Percentiles rank a stretch among this genome's conserved stretches.
Evolutionary conservation across 495 filamentous ascomycete species (phyloP).

Genomic region (Aspergillus haitiensis): DNA sequence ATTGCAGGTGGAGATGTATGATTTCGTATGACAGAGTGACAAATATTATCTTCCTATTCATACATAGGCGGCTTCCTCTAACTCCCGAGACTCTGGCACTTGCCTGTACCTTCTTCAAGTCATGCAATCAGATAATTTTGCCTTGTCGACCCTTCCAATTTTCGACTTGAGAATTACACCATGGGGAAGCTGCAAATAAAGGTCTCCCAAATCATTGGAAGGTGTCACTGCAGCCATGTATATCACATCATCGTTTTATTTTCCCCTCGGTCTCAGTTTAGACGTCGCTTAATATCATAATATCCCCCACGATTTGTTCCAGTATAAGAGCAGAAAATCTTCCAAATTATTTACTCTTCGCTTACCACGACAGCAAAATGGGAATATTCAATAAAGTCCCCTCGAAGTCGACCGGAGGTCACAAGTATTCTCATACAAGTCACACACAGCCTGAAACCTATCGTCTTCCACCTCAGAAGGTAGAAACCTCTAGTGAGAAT

Average conservation of each 20-base stretch:
- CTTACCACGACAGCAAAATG: slow-evolving; percentile 6
- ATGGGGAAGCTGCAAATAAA: not conserved
- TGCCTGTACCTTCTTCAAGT: not conserved
- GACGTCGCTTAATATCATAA: not conserved
- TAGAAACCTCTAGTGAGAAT: not conserved
- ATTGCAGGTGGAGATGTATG: slow-evolving; percentile 11
- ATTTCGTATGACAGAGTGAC: slow-evolving; percentile 11
- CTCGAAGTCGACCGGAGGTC: slow-evolving; percentile 8
- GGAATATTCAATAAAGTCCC: slow-evolving; percentile 15
- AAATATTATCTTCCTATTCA: not conserved
- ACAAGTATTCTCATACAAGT: slow-evolving; percentile 7
- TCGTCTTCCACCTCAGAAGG: not conserved
- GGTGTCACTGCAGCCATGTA: too few relatives aligned
- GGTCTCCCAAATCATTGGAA: not conserved
- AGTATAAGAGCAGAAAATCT: not conserved
- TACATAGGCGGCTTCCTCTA: too few relatives aligned
- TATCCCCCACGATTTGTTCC: not conserved
- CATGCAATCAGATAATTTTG: not conserved
- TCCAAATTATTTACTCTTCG: not conserved
- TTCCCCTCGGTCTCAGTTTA: too few relatives aligned
- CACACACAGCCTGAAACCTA: not conserved
- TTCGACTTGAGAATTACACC: not conserved
- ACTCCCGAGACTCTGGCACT: not conserved
- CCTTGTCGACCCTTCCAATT: not conserved
- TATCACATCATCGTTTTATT: too few relatives aligned